Conservation (phyloP, 768 basidiomycete species). For the Mrakia gelida region DNA sequence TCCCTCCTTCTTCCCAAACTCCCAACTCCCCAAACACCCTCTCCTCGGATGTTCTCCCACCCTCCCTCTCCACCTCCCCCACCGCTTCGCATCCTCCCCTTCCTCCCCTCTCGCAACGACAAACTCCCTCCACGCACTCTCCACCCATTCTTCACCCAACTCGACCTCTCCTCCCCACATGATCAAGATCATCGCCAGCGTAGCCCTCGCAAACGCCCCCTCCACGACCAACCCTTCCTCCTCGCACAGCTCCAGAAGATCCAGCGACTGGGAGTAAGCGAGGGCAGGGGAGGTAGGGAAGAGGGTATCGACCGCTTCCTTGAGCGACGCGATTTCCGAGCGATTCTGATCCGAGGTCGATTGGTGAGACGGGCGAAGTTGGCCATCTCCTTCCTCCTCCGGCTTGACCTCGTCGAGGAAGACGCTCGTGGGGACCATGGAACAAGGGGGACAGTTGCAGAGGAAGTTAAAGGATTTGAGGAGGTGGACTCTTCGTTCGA, state of each 20-base stretch:
- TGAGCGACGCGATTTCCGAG: background rate
- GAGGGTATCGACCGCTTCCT: background rate
- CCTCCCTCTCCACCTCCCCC: constrained; percentile 13
- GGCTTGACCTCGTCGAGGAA: no score
- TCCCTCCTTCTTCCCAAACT: no score
- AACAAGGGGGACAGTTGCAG: constrained; percentile 19
- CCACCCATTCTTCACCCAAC: constrained; percentile 9
- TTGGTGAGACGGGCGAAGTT: background rate
- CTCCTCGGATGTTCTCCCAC: constrained; percentile 22
- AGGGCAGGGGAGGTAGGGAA: constrained; percentile 11
- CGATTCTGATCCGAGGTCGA: constrained; percentile 6
- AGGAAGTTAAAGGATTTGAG: constrained; percentile 15
- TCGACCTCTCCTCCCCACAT: constrained; percentile 16
- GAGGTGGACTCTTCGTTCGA: constrained; percentile 10
- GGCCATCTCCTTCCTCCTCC: no score
- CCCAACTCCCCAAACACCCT: background rate
- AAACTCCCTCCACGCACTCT: constrained; percentile 6
- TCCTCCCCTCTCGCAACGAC: constrained; percentile 4
- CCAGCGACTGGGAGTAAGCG: background rate
- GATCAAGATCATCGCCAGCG: constrained; percentile 23
- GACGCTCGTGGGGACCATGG: background rate
- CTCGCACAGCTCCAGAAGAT: background rate
- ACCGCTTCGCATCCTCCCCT: constrained; percentile 16
- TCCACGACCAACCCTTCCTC: constrained; percentile 16
- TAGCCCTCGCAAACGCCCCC: constrained; percentile 25